Conservation (phyloP, 2,329 filamentous ascomycete genomes). For the Cercospora sp. region DNA sequence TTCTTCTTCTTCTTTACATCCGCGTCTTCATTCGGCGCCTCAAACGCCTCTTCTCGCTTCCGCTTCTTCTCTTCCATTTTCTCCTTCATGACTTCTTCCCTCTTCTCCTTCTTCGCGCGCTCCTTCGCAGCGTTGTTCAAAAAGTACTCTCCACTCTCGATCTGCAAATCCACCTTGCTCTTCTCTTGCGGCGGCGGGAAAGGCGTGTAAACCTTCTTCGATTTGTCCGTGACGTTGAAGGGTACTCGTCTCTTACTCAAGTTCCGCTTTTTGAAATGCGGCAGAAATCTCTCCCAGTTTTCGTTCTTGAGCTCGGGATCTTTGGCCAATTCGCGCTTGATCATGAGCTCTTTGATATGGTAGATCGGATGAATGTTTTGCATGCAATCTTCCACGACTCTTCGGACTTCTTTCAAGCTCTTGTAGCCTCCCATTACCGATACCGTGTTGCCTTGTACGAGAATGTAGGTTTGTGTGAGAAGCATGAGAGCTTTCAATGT, state of each 20-base stretch:
- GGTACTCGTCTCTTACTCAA: constrained; percentile 81
- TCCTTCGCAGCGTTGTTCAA: constrained; percentile 91
- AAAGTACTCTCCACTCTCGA: constrained; percentile 97
- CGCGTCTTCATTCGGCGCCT: constrained; percentile 76
- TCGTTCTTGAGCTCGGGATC: constrained; percentile 83
- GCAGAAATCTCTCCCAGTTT: constrained; percentile 93
- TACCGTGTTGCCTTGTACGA: constrained; percentile 96
- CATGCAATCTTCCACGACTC: constrained; percentile 95
- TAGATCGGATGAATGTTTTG: constrained; percentile 86
- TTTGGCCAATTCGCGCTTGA: constrained; percentile 87
- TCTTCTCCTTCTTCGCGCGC: constrained; percentile 73
- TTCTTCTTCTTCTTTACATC: constrained; percentile 50
- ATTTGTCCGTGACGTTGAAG: constrained; percentile 85
- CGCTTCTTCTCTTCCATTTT: constrained; percentile 87
- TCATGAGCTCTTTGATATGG: constrained; percentile 94
- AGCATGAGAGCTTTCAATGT: constrained; percentile 94
- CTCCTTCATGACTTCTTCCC: constrained; percentile 79
- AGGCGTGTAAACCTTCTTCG: constrained; percentile 91
- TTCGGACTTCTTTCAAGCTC: constrained; percentile 85
- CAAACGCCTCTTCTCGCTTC: constrained; percentile 81
- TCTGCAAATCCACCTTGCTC: constrained; percentile 98
- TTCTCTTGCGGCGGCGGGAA: constrained; percentile 97
- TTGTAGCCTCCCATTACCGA: constrained; percentile 89
- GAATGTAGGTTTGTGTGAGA: constrained; percentile 85
- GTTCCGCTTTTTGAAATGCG: constrained; percentile 94